Percentiles rank a stretch among this genome's conserved stretches.
Evolutionary conservation across 441 rosid genomes (phyloP).

Genomic region (Omphalea diandra): DNA sequence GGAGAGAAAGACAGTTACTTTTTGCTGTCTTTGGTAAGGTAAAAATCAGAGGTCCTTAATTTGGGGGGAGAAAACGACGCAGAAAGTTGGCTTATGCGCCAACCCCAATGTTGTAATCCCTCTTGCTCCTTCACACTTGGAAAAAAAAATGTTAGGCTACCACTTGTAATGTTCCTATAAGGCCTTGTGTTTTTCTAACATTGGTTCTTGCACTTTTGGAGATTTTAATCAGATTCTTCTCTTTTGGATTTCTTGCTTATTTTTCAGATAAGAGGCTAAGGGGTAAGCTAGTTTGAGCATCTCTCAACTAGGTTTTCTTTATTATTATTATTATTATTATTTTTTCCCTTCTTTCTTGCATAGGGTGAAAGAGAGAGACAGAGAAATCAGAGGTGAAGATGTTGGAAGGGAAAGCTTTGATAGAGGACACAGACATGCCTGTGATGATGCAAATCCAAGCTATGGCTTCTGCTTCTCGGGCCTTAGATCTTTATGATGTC

Average conservation of each 20-base stretch:
- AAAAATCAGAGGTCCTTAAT: constrained; percentile 9
- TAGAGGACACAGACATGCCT: constrained; percentile 91
- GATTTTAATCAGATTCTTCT: neutral
- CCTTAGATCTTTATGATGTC: constrained; percentile 79
- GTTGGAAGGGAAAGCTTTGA: constrained; percentile 88
- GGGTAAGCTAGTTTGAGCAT: neutral
- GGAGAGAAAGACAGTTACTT: neutral
- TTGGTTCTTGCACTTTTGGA: constrained; percentile 7
- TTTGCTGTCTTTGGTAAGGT: neutral
- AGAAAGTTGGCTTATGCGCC: constrained; percentile 25
- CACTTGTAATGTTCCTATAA: neutral
- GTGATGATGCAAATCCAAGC: constrained; percentile 82
- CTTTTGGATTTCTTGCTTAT: neutral
- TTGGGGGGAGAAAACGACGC: constrained; percentile 19
- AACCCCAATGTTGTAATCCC: neutral
- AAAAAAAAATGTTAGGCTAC: neutral
- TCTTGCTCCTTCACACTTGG: neutral
- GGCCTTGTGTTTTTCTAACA: constrained; percentile 16
- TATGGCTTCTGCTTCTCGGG: constrained; percentile 78
- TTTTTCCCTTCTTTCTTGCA: too few relatives aligned
- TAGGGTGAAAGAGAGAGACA: constrained; percentile 5
- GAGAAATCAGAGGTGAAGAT: constrained; percentile 30
- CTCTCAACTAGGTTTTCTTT: constrained; percentile 8
- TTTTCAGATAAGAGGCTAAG: constrained; percentile 8
- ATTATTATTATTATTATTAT: too few relatives aligned